Evolutionary conservation across 202 grass and related monocot genomes (phyloP), one percentile per base, ranked within the genome.

Genomic region (Schoenoplectus triqueter): DNA sequence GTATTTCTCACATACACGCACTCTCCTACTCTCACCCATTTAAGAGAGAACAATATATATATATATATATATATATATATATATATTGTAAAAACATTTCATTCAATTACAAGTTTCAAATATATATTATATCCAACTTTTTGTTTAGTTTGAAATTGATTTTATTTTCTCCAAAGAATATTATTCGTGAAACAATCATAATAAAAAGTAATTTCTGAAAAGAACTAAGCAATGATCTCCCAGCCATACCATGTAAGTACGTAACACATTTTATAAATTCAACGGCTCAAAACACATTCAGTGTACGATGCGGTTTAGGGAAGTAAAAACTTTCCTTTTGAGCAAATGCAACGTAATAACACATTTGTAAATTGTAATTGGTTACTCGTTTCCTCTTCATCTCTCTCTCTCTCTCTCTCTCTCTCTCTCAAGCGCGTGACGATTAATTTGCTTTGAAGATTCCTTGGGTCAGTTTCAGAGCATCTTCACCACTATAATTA

Each of bases 401-500:
- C 31, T 31, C 31, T 31, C 74, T 60, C 74, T 59, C 73, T 78
- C 73, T 59, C 7, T 48, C 42, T 73, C 49, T 59, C 10, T 13
- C 17, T 11, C 48, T 78, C 73, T 80, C 22, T 41, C 1, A 60
- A 78, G 31, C 74, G 74, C 74, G 74, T 78, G 54, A 60, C 52
- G 74, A 78, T 54, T 60, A 10, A 15, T 2, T 42, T 78, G 31
- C 74, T 78, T 78, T 59, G 74, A 78, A 78, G 54, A 78, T 78
- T 78, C 74, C 11, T 59, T 3, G 73, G 5, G 73, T 77, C 73
- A 78, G 6, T 78, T 78, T 78, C 52, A 57, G 50, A 78, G 74
- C 52, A 60, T 78, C 74, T 78, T 78, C 54, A 59, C 74, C 74
- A 78, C 74, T 42, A 78, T 42, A 59, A 78, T 60, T 44, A 78